A percentile compares a stretch with the other conserved stretches of the same genome.
phyloP scores from a whole-genome alignment of 2,329 filamentous ascomycete genomes.

The Plectosphaerella sp. region DNA sequence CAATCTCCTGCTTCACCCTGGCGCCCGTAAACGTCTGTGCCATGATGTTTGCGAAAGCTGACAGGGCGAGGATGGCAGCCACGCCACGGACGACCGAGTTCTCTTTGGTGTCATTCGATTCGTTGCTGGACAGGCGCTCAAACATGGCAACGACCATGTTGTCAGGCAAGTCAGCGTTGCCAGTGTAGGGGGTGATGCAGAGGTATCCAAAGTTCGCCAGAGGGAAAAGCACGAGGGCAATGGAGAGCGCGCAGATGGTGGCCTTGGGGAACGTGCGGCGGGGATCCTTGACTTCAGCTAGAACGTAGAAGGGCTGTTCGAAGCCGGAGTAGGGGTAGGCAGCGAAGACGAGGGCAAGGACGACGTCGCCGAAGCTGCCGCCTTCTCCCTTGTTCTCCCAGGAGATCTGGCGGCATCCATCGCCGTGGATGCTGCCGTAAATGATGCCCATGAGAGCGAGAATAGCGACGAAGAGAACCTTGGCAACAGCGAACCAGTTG shows the following conservation, averaged over 20 bases:
- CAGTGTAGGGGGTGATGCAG: conserved; percentile 15
- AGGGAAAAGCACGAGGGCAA: conserved; percentile 28
- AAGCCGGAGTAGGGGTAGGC: conserved; percentile 14
- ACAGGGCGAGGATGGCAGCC: conserved; percentile 38
- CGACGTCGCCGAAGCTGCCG: conserved; percentile 12
- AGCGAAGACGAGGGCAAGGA: conserved; percentile 16
- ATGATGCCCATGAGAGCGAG: conserved; percentile 31
- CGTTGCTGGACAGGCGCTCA: conserved; percentile 17
- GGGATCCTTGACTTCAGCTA: conserved; percentile 34
- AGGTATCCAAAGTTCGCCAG: conserved; percentile 35
- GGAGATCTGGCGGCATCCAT: conserved; percentile 8
- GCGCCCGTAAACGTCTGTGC: conserved; percentile 42
- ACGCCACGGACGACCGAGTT: conserved; percentile 23
- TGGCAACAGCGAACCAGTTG: conserved; percentile 36
- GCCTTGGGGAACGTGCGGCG: conserved; percentile 27
- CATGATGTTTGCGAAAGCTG: conserved; percentile 43
- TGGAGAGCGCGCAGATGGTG: conserved; percentile 22
- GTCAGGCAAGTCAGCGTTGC: neutral
- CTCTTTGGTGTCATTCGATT: neutral
- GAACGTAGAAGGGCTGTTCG: conserved; percentile 19
- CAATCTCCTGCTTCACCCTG: conserved; percentile 46
- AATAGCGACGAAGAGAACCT: conserved; percentile 31
- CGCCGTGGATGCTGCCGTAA: conserved; percentile 13
- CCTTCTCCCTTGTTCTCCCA: conserved; percentile 7
- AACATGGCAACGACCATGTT: conserved; percentile 17